Evolutionary conservation across 345 rosid species (phyloP).

Genomic region (Litchi chinensis): DNA sequence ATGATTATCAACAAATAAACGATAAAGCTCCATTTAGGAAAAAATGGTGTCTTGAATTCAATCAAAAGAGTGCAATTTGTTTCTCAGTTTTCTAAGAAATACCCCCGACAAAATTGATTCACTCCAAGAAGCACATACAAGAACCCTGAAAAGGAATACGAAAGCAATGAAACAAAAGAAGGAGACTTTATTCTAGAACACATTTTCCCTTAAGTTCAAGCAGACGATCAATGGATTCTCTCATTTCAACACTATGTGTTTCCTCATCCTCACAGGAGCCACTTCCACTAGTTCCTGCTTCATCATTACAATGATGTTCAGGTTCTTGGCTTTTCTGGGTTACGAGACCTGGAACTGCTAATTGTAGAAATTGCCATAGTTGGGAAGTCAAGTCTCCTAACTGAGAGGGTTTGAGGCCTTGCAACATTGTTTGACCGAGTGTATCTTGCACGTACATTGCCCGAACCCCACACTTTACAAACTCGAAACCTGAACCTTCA

Average conservation of each 20-base stretch:
- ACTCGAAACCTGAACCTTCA: slow-evolving; percentile 13
- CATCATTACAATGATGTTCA: not conserved
- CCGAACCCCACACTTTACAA: not conserved
- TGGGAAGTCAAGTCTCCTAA: not conserved
- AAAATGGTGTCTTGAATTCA: too few species aligned
- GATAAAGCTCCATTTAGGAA: too few species aligned
- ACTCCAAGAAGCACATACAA: not conserved
- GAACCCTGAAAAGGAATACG: not conserved
- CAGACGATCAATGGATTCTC: not conserved
- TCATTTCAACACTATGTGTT: not conserved
- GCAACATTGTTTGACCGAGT: not conserved
- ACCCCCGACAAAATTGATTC: too few species aligned
- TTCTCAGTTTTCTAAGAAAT: too few species aligned
- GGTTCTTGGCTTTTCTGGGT: not conserved
- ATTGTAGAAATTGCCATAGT: not conserved
- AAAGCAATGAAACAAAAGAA: not conserved
- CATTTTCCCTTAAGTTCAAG: not conserved
- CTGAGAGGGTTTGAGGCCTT: not conserved
- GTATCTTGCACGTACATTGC: not conserved
- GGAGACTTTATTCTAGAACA: not conserved
- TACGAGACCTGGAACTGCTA: not conserved
- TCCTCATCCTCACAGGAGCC: not conserved
- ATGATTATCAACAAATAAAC: too few species aligned
- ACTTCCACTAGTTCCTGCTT: not conserved
- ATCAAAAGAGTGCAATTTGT: too few species aligned